Base-by-base conservation (phyloP, 23 red algal species). In the Pyropia haitanensis region DNA sequence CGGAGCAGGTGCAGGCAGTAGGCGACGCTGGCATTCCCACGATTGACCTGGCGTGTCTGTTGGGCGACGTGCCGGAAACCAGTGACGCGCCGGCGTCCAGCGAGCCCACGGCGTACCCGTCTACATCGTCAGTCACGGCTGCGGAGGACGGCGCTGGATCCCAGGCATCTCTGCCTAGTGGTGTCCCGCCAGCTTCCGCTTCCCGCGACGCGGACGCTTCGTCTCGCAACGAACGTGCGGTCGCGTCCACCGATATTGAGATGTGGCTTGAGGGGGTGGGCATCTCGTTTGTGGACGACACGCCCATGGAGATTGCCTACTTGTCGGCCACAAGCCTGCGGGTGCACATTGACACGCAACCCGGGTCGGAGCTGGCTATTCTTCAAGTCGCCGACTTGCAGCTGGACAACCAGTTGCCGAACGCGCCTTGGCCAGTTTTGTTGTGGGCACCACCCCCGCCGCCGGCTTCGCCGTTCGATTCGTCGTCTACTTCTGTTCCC, bases 401-500 rank as follows among this genome's bases (percentile, higher is more conserved):
- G 66, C 49, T 95, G 29, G 90, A 95, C 56, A 95, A 95, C 34
- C 80, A 87, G 49, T 68, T 87, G 25, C 61, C 71, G 16, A 64
- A 70, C 21, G 78, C 80, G 55, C 70, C 74, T 25, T 95, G 90
- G 90, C 80, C 80, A 12, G 90, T 95, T 5, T 67, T 86, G 52
- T 34, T 87, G 29, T 87, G 81, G 81, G 75, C 81, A 58, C 80
- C 80, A 2, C 81, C 81, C 19, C 81, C 81, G 21, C 61, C 81
- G 12, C 19, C 63, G 14, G 31, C 22, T 24, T 23, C 18, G 29
- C 19, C 63, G 6, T 46, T 46, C 34, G 73, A 53, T 29, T 21
- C 20, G 17, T 23, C 14, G 18, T 18, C 20, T 18, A 49, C 25
- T 21, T n/a, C 66, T 24, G 21, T 20, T 22, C 55, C 39, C 9